phyloP scores from a whole-genome alignment of 129 eudicot species.

The Saposhnikovia divaricata region DNA sequence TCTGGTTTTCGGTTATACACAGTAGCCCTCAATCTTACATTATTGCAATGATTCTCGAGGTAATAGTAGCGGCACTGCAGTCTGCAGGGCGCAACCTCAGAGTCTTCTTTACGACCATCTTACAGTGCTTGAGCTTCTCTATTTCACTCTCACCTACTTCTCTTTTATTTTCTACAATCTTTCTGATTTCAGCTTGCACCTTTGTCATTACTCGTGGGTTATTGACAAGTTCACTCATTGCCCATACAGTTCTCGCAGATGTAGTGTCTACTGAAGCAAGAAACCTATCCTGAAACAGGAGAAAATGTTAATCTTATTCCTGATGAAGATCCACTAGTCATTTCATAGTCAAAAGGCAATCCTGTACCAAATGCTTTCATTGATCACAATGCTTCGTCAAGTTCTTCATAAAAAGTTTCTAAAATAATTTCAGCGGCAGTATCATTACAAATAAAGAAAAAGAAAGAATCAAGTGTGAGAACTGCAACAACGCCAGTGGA shows the following conservation, averaged over 20 bases:
- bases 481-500: too few relatives aligned
- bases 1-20: constrained; percentile 19
- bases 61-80: constrained; percentile 20
- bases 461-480: too few relatives aligned
- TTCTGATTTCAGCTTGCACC: constrained; percentile 28
- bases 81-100: constrained; percentile 35
- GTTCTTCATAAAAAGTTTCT: too few relatives aligned
- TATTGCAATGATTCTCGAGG: constrained; percentile 23
- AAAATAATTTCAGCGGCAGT: too few relatives aligned
- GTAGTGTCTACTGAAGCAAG: neutral
- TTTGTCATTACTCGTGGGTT: constrained; percentile 31
- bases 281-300: neutral
- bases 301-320: too few relatives aligned
- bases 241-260: constrained; percentile 21
- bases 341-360: too few relatives aligned
- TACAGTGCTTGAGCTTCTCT: constrained; percentile 21
- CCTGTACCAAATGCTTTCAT: too few relatives aligned
- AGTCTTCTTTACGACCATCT: constrained; percentile 36
- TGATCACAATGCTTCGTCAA: too few relatives aligned
- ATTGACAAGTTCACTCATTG: constrained; percentile 33
- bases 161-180: constrained; percentile 14
- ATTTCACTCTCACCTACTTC: constrained; percentile 7
- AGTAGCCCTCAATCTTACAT: constrained; percentile 20
- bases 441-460: too few relatives aligned
- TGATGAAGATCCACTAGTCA: neutral